These are phyloP conservation scores for Blastosporella zonata DNA, from an alignment of 1,284 basidiomycete species.

Conservation along the genomic window DNA sequence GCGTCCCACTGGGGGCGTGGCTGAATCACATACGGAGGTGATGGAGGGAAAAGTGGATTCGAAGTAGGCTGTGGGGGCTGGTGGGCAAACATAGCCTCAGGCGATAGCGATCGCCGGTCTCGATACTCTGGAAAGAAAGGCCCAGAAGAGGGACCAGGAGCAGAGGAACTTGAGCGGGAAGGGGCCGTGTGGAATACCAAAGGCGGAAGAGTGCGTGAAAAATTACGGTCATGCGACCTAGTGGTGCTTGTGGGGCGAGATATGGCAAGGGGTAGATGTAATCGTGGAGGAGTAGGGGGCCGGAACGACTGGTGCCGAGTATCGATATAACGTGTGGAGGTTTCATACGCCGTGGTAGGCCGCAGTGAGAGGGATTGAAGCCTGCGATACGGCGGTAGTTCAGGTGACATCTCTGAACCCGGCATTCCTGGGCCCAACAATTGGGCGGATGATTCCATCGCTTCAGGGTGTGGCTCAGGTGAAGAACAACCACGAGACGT, in stretches of 20 bases:
- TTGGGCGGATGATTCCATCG: conserved; percentile 32
- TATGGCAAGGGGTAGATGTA: conserved; percentile 8
- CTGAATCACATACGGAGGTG: conserved; percentile 65
- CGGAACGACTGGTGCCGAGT: conserved; percentile 8
- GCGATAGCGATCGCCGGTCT: conserved; percentile 29
- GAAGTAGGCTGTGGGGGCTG: conserved; percentile 38
- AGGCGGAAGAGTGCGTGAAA: conserved; percentile 43
- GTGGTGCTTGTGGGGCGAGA: conserved; percentile 13
- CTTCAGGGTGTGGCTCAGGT: conserved; percentile 22
- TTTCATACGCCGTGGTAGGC: conserved; percentile 16
- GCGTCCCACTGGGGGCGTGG: conserved; percentile 62
- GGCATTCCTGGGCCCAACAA: conserved; percentile 65
- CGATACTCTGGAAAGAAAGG: conserved; percentile 16
- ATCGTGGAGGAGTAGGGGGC: conserved; percentile 18
- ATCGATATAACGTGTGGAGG: conserved; percentile 6
- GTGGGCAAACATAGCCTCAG: conserved; percentile 39
- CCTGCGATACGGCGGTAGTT: conserved; percentile 20
- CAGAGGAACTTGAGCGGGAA: conserved; percentile 16
- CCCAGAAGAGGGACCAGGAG: conserved; percentile 11
- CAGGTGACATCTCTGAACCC: conserved; percentile 33
- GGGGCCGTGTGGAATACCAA: conserved; percentile 27
- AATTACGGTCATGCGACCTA: conserved; percentile 27
- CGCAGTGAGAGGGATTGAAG: conserved; percentile 14
- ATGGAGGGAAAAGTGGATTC: conserved; percentile 35
- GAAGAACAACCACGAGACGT: conserved; percentile 22